A percentile compares a stretch with the other conserved stretches of the same genome.
Evolutionary conservation across 2,329 filamentous ascomycete genomes (phyloP).

Genomic region (Fusarium graminum): DNA sequence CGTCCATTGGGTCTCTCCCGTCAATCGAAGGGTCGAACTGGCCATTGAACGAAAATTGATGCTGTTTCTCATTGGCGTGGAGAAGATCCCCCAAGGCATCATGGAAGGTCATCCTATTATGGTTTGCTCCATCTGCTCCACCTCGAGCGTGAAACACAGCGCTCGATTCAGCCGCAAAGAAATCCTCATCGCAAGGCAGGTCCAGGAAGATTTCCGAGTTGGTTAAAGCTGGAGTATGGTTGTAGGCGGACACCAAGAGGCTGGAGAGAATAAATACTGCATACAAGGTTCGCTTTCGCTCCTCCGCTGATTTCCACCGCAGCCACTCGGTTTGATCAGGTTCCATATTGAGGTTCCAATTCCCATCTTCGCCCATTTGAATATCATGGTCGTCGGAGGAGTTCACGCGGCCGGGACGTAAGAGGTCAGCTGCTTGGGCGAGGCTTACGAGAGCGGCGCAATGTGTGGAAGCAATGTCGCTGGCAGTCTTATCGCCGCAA

Average conservation of each 20-base stretch:
- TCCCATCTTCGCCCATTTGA: slow-evolving; percentile 67
- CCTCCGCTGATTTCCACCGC: slow-evolving; percentile 88
- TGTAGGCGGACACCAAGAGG: slow-evolving; percentile 90
- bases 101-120: slow-evolving; percentile 82
- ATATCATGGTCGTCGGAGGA: slow-evolving; percentile 65
- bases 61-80: slow-evolving; percentile 76
- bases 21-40: slow-evolving; percentile 38
- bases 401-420: slow-evolving; percentile 61
- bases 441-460: slow-evolving; percentile 92
- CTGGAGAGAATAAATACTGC: slow-evolving; percentile 93
- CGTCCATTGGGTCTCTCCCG: slow-evolving; percentile 63
- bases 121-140: slow-evolving; percentile 75
- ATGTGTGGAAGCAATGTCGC: slow-evolving; percentile 92
- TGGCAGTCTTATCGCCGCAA: slow-evolving; percentile 89
- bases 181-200: slow-evolving; percentile 91
- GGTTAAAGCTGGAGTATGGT: slow-evolving; percentile 88
- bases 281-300: slow-evolving; percentile 93
- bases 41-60: slow-evolving; percentile 56
- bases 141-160: slow-evolving; percentile 84
- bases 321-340: slow-evolving; percentile 76
- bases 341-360: slow-evolving; percentile 62
- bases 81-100: slow-evolving; percentile 84
- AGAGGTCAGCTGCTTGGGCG: slow-evolving; percentile 86
- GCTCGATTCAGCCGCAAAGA: slow-evolving; percentile 87
- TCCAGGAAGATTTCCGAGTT: slow-evolving; percentile 94